Conservation (phyloP, 257 asterid species). For the Plantago major region DNA sequence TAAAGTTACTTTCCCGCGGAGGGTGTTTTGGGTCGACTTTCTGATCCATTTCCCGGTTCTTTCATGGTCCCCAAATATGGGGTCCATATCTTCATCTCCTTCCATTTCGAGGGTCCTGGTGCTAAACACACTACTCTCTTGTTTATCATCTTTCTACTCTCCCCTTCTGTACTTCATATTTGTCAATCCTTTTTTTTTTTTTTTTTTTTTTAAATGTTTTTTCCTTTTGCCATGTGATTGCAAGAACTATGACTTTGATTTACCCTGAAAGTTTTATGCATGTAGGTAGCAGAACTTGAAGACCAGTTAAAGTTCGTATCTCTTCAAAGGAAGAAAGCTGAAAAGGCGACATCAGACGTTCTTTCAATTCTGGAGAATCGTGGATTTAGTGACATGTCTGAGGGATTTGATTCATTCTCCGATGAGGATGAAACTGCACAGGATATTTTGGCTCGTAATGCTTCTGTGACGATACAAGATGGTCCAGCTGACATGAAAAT, state of each 20-base stretch:
- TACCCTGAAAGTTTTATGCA: conserved; percentile 8
- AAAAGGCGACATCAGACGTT: conserved; percentile 79
- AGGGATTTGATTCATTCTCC: conserved; percentile 63
- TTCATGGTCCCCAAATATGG: no score
- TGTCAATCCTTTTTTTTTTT: background rate
- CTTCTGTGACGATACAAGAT: conserved; percentile 27
- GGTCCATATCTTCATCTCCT: no score
- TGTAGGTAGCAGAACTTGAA: conserved; percentile 76
- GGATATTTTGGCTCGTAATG: conserved; percentile 34
- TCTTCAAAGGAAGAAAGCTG: conserved; percentile 84
- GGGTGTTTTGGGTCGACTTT: no score
- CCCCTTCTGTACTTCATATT: background rate
- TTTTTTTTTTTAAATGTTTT: background rate
- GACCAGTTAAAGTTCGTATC: conserved; percentile 67
- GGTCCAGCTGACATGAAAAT: conserved; percentile 30
- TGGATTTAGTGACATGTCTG: conserved; percentile 64
- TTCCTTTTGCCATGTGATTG: conserved; percentile 5
- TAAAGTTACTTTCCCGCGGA: no score
- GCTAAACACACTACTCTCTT: no score
- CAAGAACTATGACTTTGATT: conserved; percentile 1
- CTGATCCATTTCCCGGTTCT: no score
- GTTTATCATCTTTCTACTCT: background rate
- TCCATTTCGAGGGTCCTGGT: no score
- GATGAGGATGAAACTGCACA: conserved; percentile 47
- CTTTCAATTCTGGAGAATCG: conserved; percentile 70